These are phyloP conservation scores for Phytophthora boehmeriae DNA, from an alignment of 352 stramenopile species.

Conservation along the genomic window DNA sequence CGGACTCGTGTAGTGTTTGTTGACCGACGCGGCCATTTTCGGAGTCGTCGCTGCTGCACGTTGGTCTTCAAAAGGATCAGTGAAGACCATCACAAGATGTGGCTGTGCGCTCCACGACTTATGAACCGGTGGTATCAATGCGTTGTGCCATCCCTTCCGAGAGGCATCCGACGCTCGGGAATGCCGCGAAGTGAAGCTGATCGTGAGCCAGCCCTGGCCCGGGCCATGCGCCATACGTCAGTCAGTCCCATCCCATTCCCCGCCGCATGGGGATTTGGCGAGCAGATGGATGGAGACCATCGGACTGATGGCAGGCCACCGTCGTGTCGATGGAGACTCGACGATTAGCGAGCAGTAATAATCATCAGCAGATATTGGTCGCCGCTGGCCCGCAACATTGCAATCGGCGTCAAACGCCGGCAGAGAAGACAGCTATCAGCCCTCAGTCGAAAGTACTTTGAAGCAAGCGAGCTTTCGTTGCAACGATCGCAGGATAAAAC, in stretches of 20 bases:
- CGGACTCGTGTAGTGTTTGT: conserved; percentile 33
- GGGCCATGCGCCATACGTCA: conserved; percentile 39
- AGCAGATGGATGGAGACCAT: conserved; percentile 1
- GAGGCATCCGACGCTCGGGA: conserved; percentile 16
- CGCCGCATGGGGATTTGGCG: conserved; percentile 13
- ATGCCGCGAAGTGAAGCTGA: conserved; percentile 14
- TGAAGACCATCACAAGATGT: conserved; percentile 23
- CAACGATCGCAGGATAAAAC: no score
- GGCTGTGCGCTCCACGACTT: background rate
- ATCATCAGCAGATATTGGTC: background rate
- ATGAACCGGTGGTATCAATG: conserved; percentile 8
- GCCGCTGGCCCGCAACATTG: background rate
- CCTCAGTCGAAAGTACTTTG: no score
- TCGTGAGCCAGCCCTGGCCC: conserved; percentile 12
- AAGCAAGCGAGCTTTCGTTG: no score
- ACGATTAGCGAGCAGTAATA: conserved; percentile 2
- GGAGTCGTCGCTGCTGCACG: background rate
- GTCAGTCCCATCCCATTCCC: conserved; percentile 35
- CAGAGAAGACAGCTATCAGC: no score
- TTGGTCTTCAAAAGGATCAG: conserved; percentile 21
- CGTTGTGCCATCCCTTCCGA: conserved; percentile 16
- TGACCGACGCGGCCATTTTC: conserved; percentile 18
- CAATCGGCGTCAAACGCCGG: background rate
- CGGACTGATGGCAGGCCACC: no score
- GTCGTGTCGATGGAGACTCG: background rate